These are phyloP conservation scores for Barnettozyma sucrosica DNA, from an alignment of 805 yeast species.

Conservation along the genomic window DNA sequence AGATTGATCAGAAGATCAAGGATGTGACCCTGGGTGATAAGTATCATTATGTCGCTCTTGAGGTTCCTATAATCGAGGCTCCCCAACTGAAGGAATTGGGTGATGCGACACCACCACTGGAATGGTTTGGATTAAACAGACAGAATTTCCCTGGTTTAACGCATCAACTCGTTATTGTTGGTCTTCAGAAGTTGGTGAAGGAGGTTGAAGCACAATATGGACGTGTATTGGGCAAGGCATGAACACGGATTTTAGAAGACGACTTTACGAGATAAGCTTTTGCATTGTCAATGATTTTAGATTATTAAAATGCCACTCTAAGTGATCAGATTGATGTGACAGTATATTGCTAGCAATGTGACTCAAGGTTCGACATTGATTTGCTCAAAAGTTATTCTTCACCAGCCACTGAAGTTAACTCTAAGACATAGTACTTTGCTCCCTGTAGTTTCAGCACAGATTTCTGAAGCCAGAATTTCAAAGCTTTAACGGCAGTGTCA, in stretches of 20 bases:
- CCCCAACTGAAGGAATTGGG: slow-evolving; percentile 91
- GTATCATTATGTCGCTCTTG: slow-evolving; percentile 56
- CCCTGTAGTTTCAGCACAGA: slow-evolving; percentile 43
- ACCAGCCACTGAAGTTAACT: neutral
- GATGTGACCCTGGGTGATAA: slow-evolving; percentile 42
- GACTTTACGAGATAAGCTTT: too few species aligned
- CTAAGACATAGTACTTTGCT: slow-evolving; percentile 9
- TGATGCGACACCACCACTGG: slow-evolving; percentile 95
- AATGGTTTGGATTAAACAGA: slow-evolving; percentile 95
- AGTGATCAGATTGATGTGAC: too few species aligned
- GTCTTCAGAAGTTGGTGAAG: slow-evolving; percentile 66
- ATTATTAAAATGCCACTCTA: too few species aligned
- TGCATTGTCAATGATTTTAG: too few species aligned
- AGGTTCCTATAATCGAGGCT: slow-evolving; percentile 77
- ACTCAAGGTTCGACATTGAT: too few species aligned
- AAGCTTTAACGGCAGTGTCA: slow-evolving; percentile 32
- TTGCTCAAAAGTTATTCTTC: neutral
- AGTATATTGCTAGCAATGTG: too few species aligned
- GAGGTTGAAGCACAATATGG: slow-evolving; percentile 51
- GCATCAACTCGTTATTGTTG: slow-evolving; percentile 71
- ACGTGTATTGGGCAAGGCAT: slow-evolving; percentile 34
- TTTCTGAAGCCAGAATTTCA: slow-evolving; percentile 59
- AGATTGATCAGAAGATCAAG: slow-evolving; percentile 37
- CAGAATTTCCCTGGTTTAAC: slow-evolving; percentile 80
- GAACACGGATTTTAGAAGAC: neutral